Conservation (phyloP, 2,329 filamentous ascomycete genomes). For the Beauveria brongniartii region DNA sequence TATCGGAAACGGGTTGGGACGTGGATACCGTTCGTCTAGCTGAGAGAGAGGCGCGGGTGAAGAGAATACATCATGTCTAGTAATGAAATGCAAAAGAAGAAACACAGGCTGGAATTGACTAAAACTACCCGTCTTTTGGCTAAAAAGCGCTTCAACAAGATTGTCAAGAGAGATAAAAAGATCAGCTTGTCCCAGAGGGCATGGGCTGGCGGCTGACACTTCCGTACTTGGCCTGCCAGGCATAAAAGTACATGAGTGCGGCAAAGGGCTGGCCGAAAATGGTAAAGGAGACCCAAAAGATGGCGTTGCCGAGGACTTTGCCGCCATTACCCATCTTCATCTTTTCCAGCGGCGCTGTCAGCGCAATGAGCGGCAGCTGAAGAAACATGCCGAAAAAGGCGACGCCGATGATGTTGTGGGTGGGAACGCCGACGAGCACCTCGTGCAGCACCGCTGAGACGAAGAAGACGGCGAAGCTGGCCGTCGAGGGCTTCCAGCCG, state of each 20-base stretch:
- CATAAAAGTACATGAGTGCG: slow-evolving; percentile 91
- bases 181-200: slow-evolving; percentile 3
- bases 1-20: slow-evolving; percentile 67
- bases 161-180: background rate
- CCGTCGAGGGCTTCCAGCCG: slow-evolving; percentile 62
- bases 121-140: background rate
- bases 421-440: slow-evolving; percentile 85
- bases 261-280: slow-evolving; percentile 91
- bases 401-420: slow-evolving; percentile 87
- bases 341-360: slow-evolving; percentile 74
- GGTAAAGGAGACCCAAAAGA: slow-evolving; percentile 96
- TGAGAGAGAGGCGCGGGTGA: too few species aligned
- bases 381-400: slow-evolving; percentile 92
- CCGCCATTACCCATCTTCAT: slow-evolving; percentile 63
- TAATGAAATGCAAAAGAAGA: background rate
- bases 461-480: slow-evolving; percentile 77
- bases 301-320: slow-evolving; percentile 78
- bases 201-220: slow-evolving; percentile 52
- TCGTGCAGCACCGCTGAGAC: slow-evolving; percentile 88
- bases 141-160: background rate
- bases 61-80: background rate
- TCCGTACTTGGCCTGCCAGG: slow-evolving; percentile 97
- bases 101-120: background rate
- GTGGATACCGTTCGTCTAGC: slow-evolving; percentile 61
- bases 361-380: slow-evolving; percentile 77